These are phyloP conservation scores for Macrolepiota albuminosa DNA, from an alignment of 768 basidiomycete genomes.

Conservation along the genomic window DNA sequence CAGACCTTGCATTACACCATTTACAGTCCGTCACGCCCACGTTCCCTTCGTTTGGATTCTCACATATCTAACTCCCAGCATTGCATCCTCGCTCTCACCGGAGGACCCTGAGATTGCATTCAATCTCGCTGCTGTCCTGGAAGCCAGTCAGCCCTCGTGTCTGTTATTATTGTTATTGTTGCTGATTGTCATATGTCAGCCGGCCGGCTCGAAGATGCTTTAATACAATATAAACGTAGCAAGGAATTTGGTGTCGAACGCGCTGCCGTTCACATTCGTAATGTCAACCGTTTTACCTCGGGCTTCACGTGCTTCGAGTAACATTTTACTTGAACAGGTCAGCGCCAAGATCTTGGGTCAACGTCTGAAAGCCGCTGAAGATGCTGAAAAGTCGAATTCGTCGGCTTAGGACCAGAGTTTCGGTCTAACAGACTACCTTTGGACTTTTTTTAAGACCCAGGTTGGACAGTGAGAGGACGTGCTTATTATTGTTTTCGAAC, in stretches of 20 bases:
- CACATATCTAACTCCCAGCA: constrained; percentile 43
- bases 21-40: constrained; percentile 50
- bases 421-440: neutral
- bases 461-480: constrained; percentile 16
- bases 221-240: constrained; percentile 77
- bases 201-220: constrained; percentile 74
- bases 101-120: constrained; percentile 91
- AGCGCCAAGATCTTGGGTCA: constrained; percentile 75
- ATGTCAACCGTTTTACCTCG: constrained; percentile 41
- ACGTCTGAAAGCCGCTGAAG: constrained; percentile 45
- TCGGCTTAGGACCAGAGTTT: constrained; percentile 21
- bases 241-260: constrained; percentile 76
- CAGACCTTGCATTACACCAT: constrained; percentile 85
- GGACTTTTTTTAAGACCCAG: neutral
- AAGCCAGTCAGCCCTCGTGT: constrained; percentile 62
- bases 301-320: constrained; percentile 5
- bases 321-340: constrained; percentile 42
- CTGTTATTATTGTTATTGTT: constrained; percentile 10
- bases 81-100: constrained; percentile 77
- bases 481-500: constrained; percentile 27
- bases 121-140: constrained; percentile 86
- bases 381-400: constrained; percentile 31
- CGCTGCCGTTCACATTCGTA: constrained; percentile 78
- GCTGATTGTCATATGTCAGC: constrained; percentile 40
- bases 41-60: constrained; percentile 23